Conservation (phyloP, 495 filamentous ascomycete genomes). For the Margaritispora aquatica region DNA sequence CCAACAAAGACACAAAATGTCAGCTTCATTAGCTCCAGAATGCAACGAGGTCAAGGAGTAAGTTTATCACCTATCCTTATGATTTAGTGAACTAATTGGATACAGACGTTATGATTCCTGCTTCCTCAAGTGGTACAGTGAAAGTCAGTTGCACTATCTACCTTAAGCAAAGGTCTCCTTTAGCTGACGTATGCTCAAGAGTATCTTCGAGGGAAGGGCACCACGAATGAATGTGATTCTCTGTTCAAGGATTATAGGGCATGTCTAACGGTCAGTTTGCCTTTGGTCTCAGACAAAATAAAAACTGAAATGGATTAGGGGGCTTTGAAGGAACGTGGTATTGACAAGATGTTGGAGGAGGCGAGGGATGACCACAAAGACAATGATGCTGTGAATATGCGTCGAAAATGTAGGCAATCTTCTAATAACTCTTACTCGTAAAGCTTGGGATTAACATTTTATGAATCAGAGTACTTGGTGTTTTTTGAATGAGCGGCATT, state of each 20-base stretch:
- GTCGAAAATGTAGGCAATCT: conserved; percentile 34
- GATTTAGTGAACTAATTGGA: conserved; percentile 7
- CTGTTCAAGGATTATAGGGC: conserved; percentile 81
- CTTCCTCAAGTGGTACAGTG: conserved; percentile 95
- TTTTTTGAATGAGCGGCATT: too few relatives aligned
- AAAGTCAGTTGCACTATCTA: conserved; percentile 53
- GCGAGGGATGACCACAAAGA: conserved; percentile 76
- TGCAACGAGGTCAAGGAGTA: conserved; percentile 90
- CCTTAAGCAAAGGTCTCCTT: neutral
- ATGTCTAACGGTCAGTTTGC: conserved; percentile 62
- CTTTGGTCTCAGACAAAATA: neutral
- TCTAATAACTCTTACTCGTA: too few relatives aligned
- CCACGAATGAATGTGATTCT: conserved; percentile 73
- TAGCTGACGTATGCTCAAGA: conserved; percentile 44
- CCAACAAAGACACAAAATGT: conserved; percentile 35
- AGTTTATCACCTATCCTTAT: conserved; percentile 15
- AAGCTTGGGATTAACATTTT: too few relatives aligned
- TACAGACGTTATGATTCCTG: conserved; percentile 80
- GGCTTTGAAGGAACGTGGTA: conserved; percentile 75
- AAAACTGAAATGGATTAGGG: conserved; percentile 40
- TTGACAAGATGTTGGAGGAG: conserved; percentile 81
- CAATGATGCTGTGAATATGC: conserved; percentile 67
- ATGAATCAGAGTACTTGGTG: too few relatives aligned
- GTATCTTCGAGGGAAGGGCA: conserved; percentile 75
- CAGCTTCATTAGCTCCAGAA: conserved; percentile 53